Conservation (phyloP, 106 monocot species). For the Vanilla planifolia region DNA sequence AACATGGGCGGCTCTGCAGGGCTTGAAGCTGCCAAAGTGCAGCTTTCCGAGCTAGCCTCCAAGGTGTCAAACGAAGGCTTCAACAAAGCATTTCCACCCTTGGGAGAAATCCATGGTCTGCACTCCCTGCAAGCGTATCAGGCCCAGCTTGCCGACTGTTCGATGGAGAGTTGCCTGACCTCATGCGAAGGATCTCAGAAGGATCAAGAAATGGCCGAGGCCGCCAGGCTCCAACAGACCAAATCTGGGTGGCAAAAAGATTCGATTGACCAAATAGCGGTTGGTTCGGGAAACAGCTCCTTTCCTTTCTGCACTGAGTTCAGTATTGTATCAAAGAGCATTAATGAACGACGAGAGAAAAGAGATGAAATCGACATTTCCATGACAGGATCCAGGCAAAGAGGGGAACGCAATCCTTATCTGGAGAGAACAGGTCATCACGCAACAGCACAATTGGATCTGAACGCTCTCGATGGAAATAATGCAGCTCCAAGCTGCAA, state of each 20-base stretch:
- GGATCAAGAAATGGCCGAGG: conserved; percentile 32
- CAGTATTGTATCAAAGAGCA: not conserved
- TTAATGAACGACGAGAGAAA: conserved; percentile 14
- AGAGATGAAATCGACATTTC: conserved; percentile 14
- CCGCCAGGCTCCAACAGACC: conserved; percentile 7
- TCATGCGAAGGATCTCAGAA: conserved; percentile 59
- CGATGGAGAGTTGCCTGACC: conserved; percentile 81
- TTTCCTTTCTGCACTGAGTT: not conserved
- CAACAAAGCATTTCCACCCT: conserved; percentile 14
- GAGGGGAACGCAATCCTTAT: not conserved
- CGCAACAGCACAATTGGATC: conserved; percentile 37
- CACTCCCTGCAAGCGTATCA: conserved; percentile 20
- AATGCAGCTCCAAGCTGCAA: conserved; percentile 21
- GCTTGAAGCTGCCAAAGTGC: conserved; percentile 59
- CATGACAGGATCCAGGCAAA: not conserved
- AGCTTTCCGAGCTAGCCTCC: conserved; percentile 62
- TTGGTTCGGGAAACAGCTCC: conserved; percentile 14
- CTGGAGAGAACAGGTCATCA: not conserved
- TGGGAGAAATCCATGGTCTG: not conserved
- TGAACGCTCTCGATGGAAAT: conserved; percentile 39
- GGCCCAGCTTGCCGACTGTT: conserved; percentile 45
- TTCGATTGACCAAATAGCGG: conserved; percentile 6
- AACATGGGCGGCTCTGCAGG: conserved; percentile 37
- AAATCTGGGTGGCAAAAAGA: conserved; percentile 19
- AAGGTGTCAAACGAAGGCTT: conserved; percentile 61